Evolutionary conservation across 2,329 filamentous ascomycete species (phyloP), one percentile per base, ranked within the genome.

Genomic region (Claviceps quebecensis): DNA sequence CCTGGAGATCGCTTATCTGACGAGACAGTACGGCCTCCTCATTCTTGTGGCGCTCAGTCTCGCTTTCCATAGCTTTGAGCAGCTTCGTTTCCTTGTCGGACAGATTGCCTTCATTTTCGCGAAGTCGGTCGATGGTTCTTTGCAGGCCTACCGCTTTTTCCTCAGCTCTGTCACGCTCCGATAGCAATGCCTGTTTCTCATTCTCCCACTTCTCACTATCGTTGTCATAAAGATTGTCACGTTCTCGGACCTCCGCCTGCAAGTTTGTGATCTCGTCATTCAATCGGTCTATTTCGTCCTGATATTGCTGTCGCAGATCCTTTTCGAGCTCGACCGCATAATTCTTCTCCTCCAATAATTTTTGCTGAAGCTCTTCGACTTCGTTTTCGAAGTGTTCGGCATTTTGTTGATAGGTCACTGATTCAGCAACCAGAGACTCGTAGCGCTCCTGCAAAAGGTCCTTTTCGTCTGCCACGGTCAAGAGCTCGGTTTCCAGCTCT

Each of bases 1-100:
- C 76, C 59, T 85, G 83, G 9, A 93, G 72, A 48, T 84, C 83
- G 46, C 84, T 78, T 49, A 95, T 80, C 63, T 93, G 86, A n/a
- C 78, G 75, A 55, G 73, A 78, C 48, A 95, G 70, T 7, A 82
- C 69, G 11, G 77, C 77, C 61, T 91, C 84, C 59, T 91, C 85
- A 51, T 77, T 80, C 56, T 76, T 75, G 60, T 93, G 83, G 23
- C 86, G 81, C 55, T 87, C 77, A 46, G 77, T 77, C 60, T 90
- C 86, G 59, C 78, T 85, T 55, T 84, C 75, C 13, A 89, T 72
- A 3, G 81, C 80, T 59, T 83, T 76, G 61, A 86, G 80, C 17
- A 88, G 68, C 61, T 75, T 83, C 22, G 72, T 72, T 59, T 88
- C 84, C 61, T 84, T 84, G 55, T 76, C 75, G 19, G 83, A 83